Conservation (phyloP, 2,329 filamentous ascomycete genomes). For the Trichoderma breve region DNA sequence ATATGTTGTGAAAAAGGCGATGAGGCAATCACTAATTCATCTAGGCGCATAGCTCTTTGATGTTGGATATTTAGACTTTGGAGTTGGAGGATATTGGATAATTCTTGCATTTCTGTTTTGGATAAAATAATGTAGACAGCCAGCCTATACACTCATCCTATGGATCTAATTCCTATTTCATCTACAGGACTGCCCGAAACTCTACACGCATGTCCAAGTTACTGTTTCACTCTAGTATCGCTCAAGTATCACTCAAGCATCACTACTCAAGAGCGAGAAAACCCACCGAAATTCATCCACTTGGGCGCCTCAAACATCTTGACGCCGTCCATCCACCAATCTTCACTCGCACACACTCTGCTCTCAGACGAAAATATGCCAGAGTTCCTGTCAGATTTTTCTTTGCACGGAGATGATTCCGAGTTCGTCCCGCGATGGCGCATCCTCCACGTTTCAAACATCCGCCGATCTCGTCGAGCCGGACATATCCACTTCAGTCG, state of each 20-base stretch:
- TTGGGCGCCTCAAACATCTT: constrained; percentile 33
- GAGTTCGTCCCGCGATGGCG: background rate
- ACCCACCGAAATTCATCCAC: constrained; percentile 32
- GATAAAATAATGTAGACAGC: background rate
- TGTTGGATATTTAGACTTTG: background rate
- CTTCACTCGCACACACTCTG: constrained; percentile 27
- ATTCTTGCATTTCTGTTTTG: background rate
- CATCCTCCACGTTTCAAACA: constrained; percentile 32
- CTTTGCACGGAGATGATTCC: constrained; percentile 24
- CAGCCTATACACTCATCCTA: constrained; percentile 1
- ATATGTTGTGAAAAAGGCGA: constrained; percentile 43
- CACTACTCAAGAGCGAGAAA: background rate
- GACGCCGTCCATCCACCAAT: constrained; percentile 39
- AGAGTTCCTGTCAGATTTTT: constrained; percentile 28
- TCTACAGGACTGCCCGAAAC: background rate
- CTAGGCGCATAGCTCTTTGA: background rate
- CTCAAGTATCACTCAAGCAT: background rate
- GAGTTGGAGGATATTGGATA: constrained; percentile 5
- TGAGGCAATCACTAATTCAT: background rate
- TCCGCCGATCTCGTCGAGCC: constrained; percentile 26
- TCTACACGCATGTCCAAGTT: background rate
- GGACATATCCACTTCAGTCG: constrained; percentile 31
- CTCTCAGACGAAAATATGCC: constrained; percentile 29
- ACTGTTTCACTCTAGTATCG: background rate
- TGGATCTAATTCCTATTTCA: constrained; percentile 7